Percentiles rank a stretch among this genome's conserved stretches.
Conservation (phyloP, 441 rosid genomes). For the Erodium texanum region DNA sequence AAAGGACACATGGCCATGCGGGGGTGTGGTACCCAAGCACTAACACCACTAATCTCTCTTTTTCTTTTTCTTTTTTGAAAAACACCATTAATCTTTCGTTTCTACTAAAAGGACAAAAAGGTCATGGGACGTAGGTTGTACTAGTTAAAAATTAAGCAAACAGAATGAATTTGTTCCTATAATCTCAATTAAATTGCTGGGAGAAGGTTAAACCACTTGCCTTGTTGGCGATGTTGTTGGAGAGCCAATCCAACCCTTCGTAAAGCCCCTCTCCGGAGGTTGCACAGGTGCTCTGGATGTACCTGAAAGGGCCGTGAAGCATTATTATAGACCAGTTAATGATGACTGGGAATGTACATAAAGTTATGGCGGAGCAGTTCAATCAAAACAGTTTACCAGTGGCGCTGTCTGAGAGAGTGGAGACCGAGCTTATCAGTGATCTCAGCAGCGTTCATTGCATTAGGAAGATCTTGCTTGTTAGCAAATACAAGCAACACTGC, state of each 20-base stretch:
- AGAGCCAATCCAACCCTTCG: conserved; percentile 27
- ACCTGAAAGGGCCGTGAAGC: conserved; percentile 13
- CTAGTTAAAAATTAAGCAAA: too few species aligned
- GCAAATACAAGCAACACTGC: conserved; percentile 26
- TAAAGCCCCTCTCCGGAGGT: conserved; percentile 24
- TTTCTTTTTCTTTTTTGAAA: too few species aligned
- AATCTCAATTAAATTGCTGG: neutral
- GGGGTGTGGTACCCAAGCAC: too few species aligned
- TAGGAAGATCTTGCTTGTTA: conserved; percentile 31
- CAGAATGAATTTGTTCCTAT: neutral
- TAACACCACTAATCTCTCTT: too few species aligned
- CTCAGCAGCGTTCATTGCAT: conserved; percentile 22
- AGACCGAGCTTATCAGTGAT: conserved; percentile 24
- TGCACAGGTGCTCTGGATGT: too few species aligned
- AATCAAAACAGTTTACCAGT: conserved; percentile 20
- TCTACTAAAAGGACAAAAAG: too few species aligned
- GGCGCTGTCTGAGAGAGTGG: conserved; percentile 26
- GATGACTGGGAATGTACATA: neutral
- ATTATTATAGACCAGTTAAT: neutral
- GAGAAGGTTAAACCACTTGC: conserved; percentile 3
- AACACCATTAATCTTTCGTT: too few species aligned
- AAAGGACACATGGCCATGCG: too few species aligned
- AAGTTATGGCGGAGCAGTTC: neutral
- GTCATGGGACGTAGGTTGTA: too few species aligned
- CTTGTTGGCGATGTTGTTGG: conserved; percentile 21